Percentiles rank a stretch among this genome's conserved stretches.
phyloP scores from a whole-genome alignment of 2,329 filamentous ascomycete species.

The Lecanoromycetidae sp. region DNA sequence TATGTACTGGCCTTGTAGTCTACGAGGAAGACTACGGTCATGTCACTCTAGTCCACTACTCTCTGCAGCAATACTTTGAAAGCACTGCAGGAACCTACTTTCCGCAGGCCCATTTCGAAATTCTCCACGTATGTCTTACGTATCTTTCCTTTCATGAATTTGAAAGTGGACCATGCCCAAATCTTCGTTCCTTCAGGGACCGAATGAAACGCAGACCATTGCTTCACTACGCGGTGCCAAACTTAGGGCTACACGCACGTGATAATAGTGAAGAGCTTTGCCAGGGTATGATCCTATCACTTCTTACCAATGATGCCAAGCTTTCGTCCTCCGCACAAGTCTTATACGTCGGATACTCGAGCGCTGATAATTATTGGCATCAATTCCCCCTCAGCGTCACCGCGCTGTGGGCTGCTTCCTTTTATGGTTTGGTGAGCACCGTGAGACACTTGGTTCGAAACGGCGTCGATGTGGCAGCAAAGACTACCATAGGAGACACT shows the following conservation, averaged over 20 bases:
- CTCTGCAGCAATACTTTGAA: slow-evolving; percentile 35
- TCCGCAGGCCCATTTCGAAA: slow-evolving; percentile 22
- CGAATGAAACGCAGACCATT: neutral
- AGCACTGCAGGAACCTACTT: slow-evolving; percentile 23
- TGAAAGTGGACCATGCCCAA: neutral
- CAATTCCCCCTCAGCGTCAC: neutral
- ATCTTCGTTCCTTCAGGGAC: neutral
- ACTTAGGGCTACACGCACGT: slow-evolving; percentile 3
- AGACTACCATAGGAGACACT: neutral
- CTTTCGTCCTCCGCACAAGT: neutral
- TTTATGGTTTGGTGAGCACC: neutral
- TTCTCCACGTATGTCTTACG: slow-evolving; percentile 26
- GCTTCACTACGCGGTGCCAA: neutral
- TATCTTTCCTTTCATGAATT: slow-evolving; percentile 30
- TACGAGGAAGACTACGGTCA: slow-evolving; percentile 30
- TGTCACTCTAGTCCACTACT: slow-evolving; percentile 36
- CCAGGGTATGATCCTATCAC: neutral
- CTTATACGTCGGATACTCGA: neutral
- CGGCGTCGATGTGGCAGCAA: neutral
- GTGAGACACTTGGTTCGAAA: neutral
- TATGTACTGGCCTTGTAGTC: slow-evolving; percentile 29
- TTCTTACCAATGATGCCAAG: neutral
- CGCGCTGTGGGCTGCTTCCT: neutral
- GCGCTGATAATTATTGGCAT: neutral
- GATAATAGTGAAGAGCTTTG: neutral